These are phyloP conservation scores for Hypoxylon sp. DNA, from an alignment of 2,329 filamentous ascomycete genomes.

Conservation along the genomic window DNA sequence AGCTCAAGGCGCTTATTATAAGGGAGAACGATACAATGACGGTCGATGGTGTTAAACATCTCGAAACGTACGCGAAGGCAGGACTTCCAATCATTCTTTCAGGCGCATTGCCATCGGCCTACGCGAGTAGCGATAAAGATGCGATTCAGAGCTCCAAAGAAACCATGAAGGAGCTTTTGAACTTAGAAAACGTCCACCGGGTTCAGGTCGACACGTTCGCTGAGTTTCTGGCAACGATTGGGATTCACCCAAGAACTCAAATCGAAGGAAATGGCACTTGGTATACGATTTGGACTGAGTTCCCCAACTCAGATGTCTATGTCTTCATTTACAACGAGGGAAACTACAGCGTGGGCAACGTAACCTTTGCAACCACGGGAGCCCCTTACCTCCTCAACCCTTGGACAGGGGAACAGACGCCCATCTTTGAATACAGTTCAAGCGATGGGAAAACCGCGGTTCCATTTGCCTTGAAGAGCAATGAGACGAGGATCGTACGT, in stretches of 20 bases:
- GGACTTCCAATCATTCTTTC: not conserved
- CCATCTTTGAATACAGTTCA: not conserved
- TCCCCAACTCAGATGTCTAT: not conserved
- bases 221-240: not conserved
- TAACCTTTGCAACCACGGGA: not conserved
- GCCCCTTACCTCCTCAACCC: not conserved
- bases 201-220: not conserved
- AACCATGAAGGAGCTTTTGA: not conserved
- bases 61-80: not conserved
- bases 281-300: not conserved
- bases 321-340: slow-evolving; percentile 1
- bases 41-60: not conserved
- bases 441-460: not conserved
- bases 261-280: not conserved
- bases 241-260: not conserved
- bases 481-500: not conserved
- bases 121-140: not conserved
- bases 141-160: not conserved
- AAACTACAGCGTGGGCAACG: not conserved
- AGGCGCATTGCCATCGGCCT: not conserved
- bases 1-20: not conserved
- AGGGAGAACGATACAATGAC: slow-evolving; percentile 1
- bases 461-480: not conserved
- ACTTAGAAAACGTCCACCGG: not conserved
- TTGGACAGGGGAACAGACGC: not conserved